Percentiles rank a stretch among this genome's conserved stretches.
These are phyloP conservation scores for Fusarium lyarnte DNA, from an alignment of 2,329 filamentous ascomycete genomes.

Conservation along the genomic window DNA sequence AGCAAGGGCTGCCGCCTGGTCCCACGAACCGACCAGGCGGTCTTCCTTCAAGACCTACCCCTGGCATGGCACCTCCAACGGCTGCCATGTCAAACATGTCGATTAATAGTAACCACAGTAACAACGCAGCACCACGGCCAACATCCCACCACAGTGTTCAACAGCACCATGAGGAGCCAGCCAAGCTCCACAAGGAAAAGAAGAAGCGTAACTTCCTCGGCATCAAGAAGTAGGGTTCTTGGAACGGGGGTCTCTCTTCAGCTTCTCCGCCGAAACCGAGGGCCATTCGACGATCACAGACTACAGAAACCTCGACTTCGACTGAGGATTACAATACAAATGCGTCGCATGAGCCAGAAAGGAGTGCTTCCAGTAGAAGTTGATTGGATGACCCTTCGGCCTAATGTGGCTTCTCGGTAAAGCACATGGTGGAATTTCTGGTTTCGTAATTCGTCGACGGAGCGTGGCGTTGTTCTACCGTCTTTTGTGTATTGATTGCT, in stretches of 20 bases:
- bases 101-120: constrained; percentile 47
- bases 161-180: constrained; percentile 43
- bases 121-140: constrained; percentile 32
- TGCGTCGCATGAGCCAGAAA: not conserved
- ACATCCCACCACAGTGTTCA: constrained; percentile 24
- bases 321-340: constrained; percentile 2
- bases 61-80: constrained; percentile 54
- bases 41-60: constrained; percentile 40
- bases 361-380: not conserved
- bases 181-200: constrained; percentile 66
- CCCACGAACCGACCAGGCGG: constrained; percentile 39
- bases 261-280: constrained; percentile 1
- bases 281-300: constrained; percentile 22
- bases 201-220: constrained; percentile 68
- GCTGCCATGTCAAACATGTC: constrained; percentile 66
- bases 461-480: constrained; percentile 34
- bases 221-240: constrained; percentile 64
- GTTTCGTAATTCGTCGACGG: constrained; percentile 21
- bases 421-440: constrained; percentile 8
- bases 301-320: constrained; percentile 22
- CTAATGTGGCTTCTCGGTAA: constrained; percentile 3
- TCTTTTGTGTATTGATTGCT: constrained; percentile 18
- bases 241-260: constrained; percentile 32
- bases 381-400: not conserved
- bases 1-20: constrained; percentile 19